These are phyloP conservation scores for Candida labiduridarum DNA, from an alignment of 1,139 yeast species.

Conservation along the genomic window DNA sequence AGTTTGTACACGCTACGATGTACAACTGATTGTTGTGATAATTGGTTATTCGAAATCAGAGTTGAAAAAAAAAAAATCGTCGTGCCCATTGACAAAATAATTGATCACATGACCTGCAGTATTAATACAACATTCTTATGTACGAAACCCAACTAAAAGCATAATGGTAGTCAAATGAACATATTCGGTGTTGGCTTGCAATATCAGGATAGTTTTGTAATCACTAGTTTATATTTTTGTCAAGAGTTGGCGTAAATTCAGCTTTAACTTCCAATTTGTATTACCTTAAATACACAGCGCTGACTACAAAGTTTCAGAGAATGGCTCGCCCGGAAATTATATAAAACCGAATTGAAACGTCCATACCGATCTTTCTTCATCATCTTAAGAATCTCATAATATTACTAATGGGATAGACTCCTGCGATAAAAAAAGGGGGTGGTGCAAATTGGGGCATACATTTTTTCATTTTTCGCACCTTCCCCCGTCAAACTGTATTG, in stretches of 20 bases:
- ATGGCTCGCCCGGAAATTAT: background rate
- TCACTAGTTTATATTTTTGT: background rate
- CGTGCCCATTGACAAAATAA: background rate
- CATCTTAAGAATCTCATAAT: background rate
- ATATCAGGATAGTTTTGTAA: too few species aligned
- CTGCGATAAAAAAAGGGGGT: background rate
- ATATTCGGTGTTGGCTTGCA: background rate
- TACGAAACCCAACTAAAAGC: too few species aligned
- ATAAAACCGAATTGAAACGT: background rate
- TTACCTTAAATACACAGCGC: too few species aligned
- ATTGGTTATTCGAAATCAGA: background rate
- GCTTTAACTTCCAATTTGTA: too few species aligned
- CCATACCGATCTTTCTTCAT: background rate
- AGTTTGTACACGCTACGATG: background rate
- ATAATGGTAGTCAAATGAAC: too few species aligned
- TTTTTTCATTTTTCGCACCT: background rate
- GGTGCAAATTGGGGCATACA: background rate
- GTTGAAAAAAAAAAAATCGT: conserved; percentile 1
- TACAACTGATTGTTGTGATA: background rate
- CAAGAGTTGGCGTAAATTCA: background rate
- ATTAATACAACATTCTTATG: too few species aligned
- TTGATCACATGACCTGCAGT: background rate
- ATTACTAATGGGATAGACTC: background rate
- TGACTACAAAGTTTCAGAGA: too few species aligned
- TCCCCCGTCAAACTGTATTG: background rate